Conservation (phyloP, 768 basidiomycete species). For the Cystobasidium onofrii region DNA sequence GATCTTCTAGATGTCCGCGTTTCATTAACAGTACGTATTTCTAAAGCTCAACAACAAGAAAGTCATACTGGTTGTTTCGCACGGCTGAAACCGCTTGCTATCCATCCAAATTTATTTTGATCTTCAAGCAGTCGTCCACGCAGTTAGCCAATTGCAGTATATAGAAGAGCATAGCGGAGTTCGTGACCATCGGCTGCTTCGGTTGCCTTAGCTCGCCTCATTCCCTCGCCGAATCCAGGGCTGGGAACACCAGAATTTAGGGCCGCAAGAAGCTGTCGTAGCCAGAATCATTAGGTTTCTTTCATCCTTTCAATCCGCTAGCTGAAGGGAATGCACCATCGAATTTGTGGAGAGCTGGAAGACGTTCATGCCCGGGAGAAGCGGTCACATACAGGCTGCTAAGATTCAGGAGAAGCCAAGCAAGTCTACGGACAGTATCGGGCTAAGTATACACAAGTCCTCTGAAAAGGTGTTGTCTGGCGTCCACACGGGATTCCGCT, state of each 20-base stretch:
- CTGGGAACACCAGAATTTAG: background rate
- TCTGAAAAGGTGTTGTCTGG: background rate
- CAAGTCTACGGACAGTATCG: background rate
- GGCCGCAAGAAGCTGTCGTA: background rate
- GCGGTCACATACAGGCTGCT: background rate
- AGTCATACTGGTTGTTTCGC: background rate
- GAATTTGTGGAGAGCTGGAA: background rate
- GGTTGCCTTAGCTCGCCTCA: background rate
- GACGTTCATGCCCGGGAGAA: background rate
- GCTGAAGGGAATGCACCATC: background rate
- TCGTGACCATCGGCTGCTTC: background rate
- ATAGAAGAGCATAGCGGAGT: background rate
- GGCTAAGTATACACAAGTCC: background rate
- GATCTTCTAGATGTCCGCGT: no score
- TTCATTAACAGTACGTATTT: background rate
- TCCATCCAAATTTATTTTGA: background rate
- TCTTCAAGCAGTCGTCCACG: no score
- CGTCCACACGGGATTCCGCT: background rate
- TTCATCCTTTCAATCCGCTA: background rate
- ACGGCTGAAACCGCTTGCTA: background rate
- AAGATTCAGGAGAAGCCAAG: constrained; percentile 1
- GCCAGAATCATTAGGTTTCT: background rate
- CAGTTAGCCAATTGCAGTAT: no score
- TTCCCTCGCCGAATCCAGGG: background rate
- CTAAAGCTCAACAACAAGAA: background rate